These are phyloP conservation scores for Backusella circina DNA, from an alignment of 192 early-diverging fungal species.

Conservation along the genomic window DNA sequence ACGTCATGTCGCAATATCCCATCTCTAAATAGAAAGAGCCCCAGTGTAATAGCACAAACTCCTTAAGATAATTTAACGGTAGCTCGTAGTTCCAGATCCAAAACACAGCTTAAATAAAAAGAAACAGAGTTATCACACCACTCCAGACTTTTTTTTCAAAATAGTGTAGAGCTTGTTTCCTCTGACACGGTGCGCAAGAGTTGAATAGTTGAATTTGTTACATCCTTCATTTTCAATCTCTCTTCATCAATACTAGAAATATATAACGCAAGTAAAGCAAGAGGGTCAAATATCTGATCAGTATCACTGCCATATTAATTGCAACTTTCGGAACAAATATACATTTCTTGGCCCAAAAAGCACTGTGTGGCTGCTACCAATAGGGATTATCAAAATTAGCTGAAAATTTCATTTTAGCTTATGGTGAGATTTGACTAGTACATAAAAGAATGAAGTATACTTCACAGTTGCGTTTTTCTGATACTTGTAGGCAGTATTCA, in stretches of 20 bases:
- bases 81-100: not conserved
- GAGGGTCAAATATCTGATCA: not conserved
- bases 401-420: too few relatives aligned
- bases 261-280: not conserved
- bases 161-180: not conserved
- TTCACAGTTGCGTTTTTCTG: too few relatives aligned
- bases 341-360: not conserved
- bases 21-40: not conserved
- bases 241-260: not conserved
- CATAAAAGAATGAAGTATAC: too few relatives aligned
- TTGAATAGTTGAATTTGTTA: not conserved
- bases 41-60: too few relatives aligned
- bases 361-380: too few relatives aligned
- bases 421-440: too few relatives aligned
- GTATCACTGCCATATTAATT: not conserved
- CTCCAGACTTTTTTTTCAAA: too few relatives aligned
- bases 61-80: too few relatives aligned
- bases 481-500: too few relatives aligned
- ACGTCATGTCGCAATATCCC: not conserved
- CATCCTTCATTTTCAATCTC: not conserved
- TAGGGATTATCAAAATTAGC: too few relatives aligned
- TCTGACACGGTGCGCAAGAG: not conserved
- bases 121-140: too few relatives aligned
- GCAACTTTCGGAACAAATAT: not conserved
- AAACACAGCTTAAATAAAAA: not conserved